phyloP scores from a whole-genome alignment of 2,329 filamentous ascomycete genomes.

The Neocatenulostroma microsporum region DNA sequence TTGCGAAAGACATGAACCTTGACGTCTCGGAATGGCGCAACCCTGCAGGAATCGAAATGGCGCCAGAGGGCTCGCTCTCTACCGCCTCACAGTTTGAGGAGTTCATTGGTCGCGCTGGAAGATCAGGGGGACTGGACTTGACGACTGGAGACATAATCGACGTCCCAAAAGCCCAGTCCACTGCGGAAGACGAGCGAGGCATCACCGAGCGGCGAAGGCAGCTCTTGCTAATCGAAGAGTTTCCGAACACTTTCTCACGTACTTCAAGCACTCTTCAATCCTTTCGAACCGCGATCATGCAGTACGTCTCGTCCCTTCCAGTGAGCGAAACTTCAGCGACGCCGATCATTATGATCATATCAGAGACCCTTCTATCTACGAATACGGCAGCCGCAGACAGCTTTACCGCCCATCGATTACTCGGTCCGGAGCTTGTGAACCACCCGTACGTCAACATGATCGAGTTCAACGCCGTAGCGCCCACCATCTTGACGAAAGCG shows the following conservation, averaged over 20 bases:
- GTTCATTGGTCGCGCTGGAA: constrained; percentile 73
- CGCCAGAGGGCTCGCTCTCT: constrained; percentile 58
- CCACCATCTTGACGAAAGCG: constrained; percentile 76
- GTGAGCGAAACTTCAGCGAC: constrained; percentile 2
- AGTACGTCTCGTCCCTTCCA: constrained; percentile 56
- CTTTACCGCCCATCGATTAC: constrained; percentile 81
- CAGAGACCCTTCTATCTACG: constrained; percentile 80
- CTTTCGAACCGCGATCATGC: constrained; percentile 64
- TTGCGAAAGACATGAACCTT: constrained; percentile 68
- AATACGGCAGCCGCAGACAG: constrained; percentile 80
- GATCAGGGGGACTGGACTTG: constrained; percentile 64
- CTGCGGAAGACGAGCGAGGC: constrained; percentile 6
- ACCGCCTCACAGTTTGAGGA: constrained; percentile 80
- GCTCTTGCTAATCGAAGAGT: constrained; percentile 43
- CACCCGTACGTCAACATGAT: constrained; percentile 73
- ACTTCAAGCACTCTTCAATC: constrained; percentile 38
- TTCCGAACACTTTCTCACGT: constrained; percentile 43
- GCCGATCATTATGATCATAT: constrained; percentile 82
- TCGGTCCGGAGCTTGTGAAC: constrained; percentile 76
- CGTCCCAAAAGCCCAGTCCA: neutral
- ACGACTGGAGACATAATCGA: constrained; percentile 10
- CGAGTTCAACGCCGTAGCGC: constrained; percentile 88
- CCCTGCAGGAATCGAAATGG: constrained; percentile 56
- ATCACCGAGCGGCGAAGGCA: constrained; percentile 20
- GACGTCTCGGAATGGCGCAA: constrained; percentile 88